Evolutionary conservation across 192 early-diverging fungal species (phyloP).

Genomic region (Coemansia sp.): DNA sequence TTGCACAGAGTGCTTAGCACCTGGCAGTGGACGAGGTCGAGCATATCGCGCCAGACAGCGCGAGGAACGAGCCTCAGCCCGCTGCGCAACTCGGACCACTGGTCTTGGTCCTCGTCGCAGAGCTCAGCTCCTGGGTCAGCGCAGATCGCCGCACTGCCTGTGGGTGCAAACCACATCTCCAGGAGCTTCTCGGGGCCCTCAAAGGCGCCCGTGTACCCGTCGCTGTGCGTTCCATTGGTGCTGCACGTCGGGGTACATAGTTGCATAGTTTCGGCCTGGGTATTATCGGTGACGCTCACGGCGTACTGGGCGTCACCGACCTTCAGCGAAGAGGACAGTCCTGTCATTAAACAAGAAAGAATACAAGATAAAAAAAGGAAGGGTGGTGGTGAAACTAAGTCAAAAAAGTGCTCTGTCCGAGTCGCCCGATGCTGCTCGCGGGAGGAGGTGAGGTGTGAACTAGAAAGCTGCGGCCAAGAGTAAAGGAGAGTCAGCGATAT

Average conservation of each 20-base stretch:
- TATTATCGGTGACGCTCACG: conserved; percentile 57
- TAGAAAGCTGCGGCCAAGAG: no score
- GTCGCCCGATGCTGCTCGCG: no score
- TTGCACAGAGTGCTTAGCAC: conserved; percentile 87
- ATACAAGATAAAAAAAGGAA: background rate
- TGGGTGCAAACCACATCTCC: conserved; percentile 90
- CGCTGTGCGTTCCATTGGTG: conserved; percentile 51
- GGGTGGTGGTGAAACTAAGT: background rate
- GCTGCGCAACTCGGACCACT: conserved; percentile 36
- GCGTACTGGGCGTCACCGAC: conserved; percentile 55
- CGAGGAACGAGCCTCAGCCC: conserved; percentile 80
- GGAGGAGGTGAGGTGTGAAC: no score
- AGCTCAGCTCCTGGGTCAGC: conserved; percentile 13
- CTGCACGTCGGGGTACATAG: conserved; percentile 49
- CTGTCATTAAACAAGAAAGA: conserved; percentile 13
- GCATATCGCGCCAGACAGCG: conserved; percentile 89
- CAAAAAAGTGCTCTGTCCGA: no score
- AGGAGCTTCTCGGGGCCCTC: conserved; percentile 99
- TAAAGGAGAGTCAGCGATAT: background rate
- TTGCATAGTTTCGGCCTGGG: conserved; percentile 43
- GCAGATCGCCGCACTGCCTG: conserved; percentile 16
- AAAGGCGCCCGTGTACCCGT: conserved; percentile 68
- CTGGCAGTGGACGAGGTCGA: conserved; percentile 91
- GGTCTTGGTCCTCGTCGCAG: conserved; percentile 40
- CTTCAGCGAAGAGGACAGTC: conserved; percentile 39